Evolutionary conservation across 225 moss, liverwort and hornwort species (phyloP), one percentile per base, ranked within the genome.

Genomic region (Bryoerythrophyllum caledonicum): DNA sequence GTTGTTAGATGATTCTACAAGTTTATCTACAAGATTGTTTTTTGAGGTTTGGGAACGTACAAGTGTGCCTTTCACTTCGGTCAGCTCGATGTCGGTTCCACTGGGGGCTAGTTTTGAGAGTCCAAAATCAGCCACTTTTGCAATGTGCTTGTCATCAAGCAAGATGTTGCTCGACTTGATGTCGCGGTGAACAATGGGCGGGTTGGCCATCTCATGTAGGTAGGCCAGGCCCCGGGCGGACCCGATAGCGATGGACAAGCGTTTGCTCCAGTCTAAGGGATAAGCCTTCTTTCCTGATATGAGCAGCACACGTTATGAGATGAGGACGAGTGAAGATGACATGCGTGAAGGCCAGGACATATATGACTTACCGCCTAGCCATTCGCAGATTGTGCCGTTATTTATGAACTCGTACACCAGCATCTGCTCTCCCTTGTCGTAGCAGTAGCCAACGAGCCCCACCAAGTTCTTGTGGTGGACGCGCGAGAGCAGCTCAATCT

Each of bases 361-460:
- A 10, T 7, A 8, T 14, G 12, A 30, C 76, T 41, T 76, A 81
- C 88, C 94, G 26, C 81, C 60, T 28, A 96, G 90, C 78, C 89
- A 90, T 49, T 96, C 96, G 15, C 58, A 71, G 68, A 96, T 82
- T 35, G 83, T 96, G 75, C 96, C 96, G 53, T 94, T 90, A 5
- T 75, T 35, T 93, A 96, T 94, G 71, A 86, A 96, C 78, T 94
- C 96, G 63, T 96, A 96, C 40, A 96, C 85, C 7, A 96, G 88
- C 73, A 89, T 86, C 70, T 96, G 96, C 81, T 93, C 96, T 53
- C 90, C 90, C 62, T 90, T 87, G 56, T 96, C 93, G 56, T 96
- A 96, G 76, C 92, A 96, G 35, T 91, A 96, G 41, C 94, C 96
- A 4, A 94, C 81, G 13, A 96, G 85, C 0, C 87, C 88, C 24